Percentiles rank a stretch among this genome's conserved stretches.
Evolutionary conservation across 495 filamentous ascomycete species (phyloP).

Genomic region (Aspergillus taichungensis): DNA sequence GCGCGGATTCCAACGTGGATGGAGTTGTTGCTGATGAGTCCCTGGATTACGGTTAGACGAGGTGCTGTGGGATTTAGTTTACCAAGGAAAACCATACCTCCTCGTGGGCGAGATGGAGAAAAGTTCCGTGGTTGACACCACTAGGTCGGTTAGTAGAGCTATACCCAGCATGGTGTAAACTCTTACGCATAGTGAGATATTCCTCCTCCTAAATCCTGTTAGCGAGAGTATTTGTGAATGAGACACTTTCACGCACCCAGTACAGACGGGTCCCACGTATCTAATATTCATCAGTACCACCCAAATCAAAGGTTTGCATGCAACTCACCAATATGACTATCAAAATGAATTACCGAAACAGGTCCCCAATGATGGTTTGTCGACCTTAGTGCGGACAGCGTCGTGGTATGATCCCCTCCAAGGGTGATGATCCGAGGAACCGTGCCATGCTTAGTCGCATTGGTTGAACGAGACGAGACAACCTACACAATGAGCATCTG

Average conservation of each 20-base stretch:
- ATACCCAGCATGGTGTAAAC: not conserved
- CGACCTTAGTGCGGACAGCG: conserved; percentile 38
- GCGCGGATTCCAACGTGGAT: conserved; percentile 44
- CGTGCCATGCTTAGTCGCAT: conserved; percentile 6
- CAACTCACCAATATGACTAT: conserved; percentile 33
- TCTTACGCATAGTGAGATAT: conserved; percentile 43
- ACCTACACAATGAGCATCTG: conserved; percentile 1
- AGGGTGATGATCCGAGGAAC: conserved; percentile 40
- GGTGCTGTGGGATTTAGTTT: too few relatives aligned
- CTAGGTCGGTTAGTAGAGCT: conserved; percentile 11
- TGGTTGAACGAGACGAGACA: conserved; percentile 18
- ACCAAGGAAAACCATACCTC: conserved; percentile 20
- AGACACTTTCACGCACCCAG: conserved; percentile 18
- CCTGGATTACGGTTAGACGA: too few relatives aligned
- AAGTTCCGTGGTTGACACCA: conserved; percentile 45
- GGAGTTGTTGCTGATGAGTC: conserved; percentile 37
- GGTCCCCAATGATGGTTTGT: conserved; percentile 34
- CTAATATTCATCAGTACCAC: conserved; percentile 5
- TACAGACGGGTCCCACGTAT: conserved; percentile 43
- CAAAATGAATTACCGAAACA: conserved; percentile 47
- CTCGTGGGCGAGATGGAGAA: conserved; percentile 45
- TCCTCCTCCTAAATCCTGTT: conserved; percentile 19
- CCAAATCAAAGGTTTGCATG: not conserved
- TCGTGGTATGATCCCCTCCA: conserved; percentile 46
- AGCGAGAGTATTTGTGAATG: not conserved